A percentile compares a stretch with the other conserved stretches of the same genome.
These are phyloP conservation scores for Reutealis trisperma DNA, from an alignment of 345 rosid genomes.

Conservation along the genomic window DNA sequence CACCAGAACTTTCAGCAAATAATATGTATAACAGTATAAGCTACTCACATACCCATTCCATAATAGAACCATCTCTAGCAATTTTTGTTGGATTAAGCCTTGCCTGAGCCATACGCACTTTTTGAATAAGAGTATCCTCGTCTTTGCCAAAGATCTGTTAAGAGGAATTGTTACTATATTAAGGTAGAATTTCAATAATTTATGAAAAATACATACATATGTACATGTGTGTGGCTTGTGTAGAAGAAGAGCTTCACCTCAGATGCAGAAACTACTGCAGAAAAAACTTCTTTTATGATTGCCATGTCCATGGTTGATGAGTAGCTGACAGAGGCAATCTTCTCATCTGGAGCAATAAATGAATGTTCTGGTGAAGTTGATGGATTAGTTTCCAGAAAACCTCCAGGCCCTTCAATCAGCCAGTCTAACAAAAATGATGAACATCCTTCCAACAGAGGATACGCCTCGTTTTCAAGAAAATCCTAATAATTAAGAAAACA, in stretches of 20 bases:
- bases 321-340: slow-evolving; percentile 79
- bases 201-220: background rate
- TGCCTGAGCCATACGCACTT: slow-evolving; percentile 58
- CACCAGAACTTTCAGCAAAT: background rate
- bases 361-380: slow-evolving; percentile 95
- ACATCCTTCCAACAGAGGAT: slow-evolving; percentile 90
- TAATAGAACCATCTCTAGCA: slow-evolving; percentile 73
- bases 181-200: background rate
- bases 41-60: slow-evolving; percentile 75
- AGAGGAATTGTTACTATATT: background rate
- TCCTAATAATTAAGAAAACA: slow-evolving; percentile 40
- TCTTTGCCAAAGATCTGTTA: slow-evolving; percentile 62
- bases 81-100: slow-evolving; percentile 69
- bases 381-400: slow-evolving; percentile 83
- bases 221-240: background rate
- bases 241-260: slow-evolving; percentile 50
- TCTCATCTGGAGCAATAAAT: slow-evolving; percentile 77
- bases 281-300: slow-evolving; percentile 75
- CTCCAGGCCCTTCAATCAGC: slow-evolving; percentile 74
- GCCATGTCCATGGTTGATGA: slow-evolving; percentile 96
- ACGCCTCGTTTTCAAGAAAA: slow-evolving; percentile 67
- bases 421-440: slow-evolving; percentile 76
- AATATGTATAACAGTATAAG: background rate
- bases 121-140: slow-evolving; percentile 49
- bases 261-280: slow-evolving; percentile 62